phyloP scores from a whole-genome alignment of 2,329 filamentous ascomycete species.

The Tolypocladium paradoxum region DNA sequence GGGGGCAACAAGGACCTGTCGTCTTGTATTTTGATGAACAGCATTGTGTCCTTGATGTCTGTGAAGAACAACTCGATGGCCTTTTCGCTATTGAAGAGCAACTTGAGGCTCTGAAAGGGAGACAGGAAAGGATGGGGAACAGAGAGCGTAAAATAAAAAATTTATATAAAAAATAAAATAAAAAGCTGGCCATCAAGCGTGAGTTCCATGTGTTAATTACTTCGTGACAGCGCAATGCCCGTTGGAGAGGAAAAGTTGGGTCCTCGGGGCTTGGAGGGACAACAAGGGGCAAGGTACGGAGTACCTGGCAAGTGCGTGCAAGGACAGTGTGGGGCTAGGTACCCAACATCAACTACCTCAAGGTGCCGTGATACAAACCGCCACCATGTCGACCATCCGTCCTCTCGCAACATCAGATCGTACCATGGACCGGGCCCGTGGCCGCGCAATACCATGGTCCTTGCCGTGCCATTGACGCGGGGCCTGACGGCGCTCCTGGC shows the following conservation, averaged over 20 bases:
- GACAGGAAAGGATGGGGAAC: background rate
- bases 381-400: background rate
- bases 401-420: background rate
- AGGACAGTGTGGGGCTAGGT: background rate
- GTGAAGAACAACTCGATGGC: slow-evolving; percentile 18
- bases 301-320: background rate
- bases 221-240: too few species aligned
- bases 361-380: background rate
- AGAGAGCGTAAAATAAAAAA: background rate
- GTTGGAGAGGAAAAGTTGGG: background rate
- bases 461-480: background rate
- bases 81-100: slow-evolving; percentile 15
- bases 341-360: background rate
- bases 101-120: slow-evolving; percentile 11
- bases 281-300: too few species aligned
- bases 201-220: background rate
- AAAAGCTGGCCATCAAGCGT: background rate
- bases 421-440: slow-evolving; percentile 2
- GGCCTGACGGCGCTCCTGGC: background rate
- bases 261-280: background rate
- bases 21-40: slow-evolving; percentile 20
- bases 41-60: slow-evolving; percentile 18
- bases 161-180: background rate
- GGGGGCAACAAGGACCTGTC: slow-evolving; percentile 12
- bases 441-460: slow-evolving; percentile 3